Evolutionary conservation across 2,329 filamentous ascomycete genomes (phyloP), one percentile per base, ranked within the genome.

Genomic region (Leptographium procerum): DNA sequence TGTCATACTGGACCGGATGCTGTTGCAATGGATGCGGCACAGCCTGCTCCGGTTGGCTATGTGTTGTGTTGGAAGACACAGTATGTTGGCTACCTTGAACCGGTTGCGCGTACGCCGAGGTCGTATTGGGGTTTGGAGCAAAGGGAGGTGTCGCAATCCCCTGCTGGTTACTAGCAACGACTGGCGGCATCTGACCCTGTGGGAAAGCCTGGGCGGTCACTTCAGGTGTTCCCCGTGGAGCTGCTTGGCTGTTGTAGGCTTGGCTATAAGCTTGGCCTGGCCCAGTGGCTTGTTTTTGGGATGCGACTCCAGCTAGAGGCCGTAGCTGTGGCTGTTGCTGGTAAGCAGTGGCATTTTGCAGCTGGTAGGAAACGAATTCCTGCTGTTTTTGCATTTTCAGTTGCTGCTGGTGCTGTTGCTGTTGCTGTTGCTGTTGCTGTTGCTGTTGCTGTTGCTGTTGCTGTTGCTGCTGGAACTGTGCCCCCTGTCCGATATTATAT

Each of bases 401-500:
- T 36, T 40, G 34, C 14, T 34, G 33, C 8, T 53, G 51, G 24
- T 53, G 29, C n/a, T 29, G 24, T 10, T 43, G 52, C 11, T n/a
- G 53, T 40, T 47, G 53, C 19, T 45, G 34, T 7, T 19, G 26
- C 7, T 54, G 26, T 19, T 19, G 36, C 11, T 55, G 29, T 22
- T 13, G 8, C 22, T 26, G 34, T 22, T 43, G 34, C 36, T 53
- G 51, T 28, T 7, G 33, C 53, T 55, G 52, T 22, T 43, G 52
- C 11, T 33, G 43, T 7, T n/a, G 47, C n/a, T 57, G 40, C 24
- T 50, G 31, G 16, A 31, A 29, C 51, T 48, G 55, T 14, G 22
- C 8, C 14, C 16, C 8, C 16, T 36, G 45, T 13, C 29, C 31
- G 11, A 24, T 16, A 52, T 7, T 31, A 51, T 71, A 70, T 16